Evolutionary conservation across 305 asterid species (phyloP), one percentile per base, ranked within the genome.

Genomic region (Coffea humblotiana): DNA sequence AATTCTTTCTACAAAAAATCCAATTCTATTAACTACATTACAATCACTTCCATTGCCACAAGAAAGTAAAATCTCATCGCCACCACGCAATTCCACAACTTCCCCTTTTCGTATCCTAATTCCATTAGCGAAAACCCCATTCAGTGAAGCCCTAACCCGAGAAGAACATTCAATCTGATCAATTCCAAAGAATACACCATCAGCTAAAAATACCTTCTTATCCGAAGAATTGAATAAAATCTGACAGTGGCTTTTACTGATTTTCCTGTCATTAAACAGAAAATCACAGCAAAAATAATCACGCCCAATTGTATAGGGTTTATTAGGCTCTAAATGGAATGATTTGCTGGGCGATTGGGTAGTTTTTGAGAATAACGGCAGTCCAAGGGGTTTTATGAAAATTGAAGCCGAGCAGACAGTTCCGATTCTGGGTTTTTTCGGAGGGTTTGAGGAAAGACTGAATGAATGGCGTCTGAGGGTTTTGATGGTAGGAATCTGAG

Each of bases 41-140:
- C 93, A 88, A 78, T 45, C 83, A 66, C 79, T 85, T 73, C 66
- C 90, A 66, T 83, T 77, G 77, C 89, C 86, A 77, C 93, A 88
- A 58, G 82, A 88, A 48, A 94, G 88, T 67, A 85, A 72, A 85
- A 94, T 92, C 80, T 87, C 88, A 84, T 94, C 98, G 27, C 98
- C 97, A 18, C 85, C 94, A 45, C 71, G 63, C 86, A 92, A 82
- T 66, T 85, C 96, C 72, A 89, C 89, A 49, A 88, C 85, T 75
- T 89, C 90, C 19, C 88, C 85, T 8, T 78, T 71, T 35, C 71
- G 74, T 76, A 88, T 77, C 84, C 88, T 90, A 79, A 81, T 80
- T 82, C 92, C 93, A 84, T 94, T 91, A 51, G 89, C 88, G 78
- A 82, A 94, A 80, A 88, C 92, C 85, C 97, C 98, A 81, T 94